Conservation (phyloP, 176 grass and related monocot species). For the Oryza longistaminata region DNA sequence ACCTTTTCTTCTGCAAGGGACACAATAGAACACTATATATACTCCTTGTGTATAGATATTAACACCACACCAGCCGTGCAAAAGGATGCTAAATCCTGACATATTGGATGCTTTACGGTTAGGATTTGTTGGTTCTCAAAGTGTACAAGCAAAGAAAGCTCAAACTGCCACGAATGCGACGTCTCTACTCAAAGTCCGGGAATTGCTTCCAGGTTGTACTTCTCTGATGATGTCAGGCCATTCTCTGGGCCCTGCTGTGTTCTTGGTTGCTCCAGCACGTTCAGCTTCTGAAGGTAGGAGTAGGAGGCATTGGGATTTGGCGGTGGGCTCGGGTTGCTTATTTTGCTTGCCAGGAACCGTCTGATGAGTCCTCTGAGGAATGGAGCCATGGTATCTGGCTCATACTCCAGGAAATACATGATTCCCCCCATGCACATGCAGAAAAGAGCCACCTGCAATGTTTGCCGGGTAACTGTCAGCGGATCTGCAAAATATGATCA, state of each 20-base stretch:
- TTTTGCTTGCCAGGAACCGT: slow-evolving; percentile 90
- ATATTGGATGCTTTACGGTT: not conserved
- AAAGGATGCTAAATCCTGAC: not conserved
- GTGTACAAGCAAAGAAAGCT: not conserved
- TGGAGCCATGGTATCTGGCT: slow-evolving; percentile 97
- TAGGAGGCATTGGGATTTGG: slow-evolving; percentile 61
- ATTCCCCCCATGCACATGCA: slow-evolving; percentile 97
- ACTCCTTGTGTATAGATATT: not conserved
- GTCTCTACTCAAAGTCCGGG: slow-evolving; percentile 77
- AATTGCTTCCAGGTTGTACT: slow-evolving; percentile 88
- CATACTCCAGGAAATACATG: slow-evolving; percentile 96
- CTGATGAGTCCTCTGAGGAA: slow-evolving; percentile 91
- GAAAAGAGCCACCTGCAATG: slow-evolving; percentile 86
- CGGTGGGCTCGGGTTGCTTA: slow-evolving; percentile 69
- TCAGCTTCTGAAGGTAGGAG: slow-evolving; percentile 65
- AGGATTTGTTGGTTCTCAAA: slow-evolving; percentile 4
- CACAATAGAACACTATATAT: slow-evolving; percentile 5
- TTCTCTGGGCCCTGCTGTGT: slow-evolving; percentile 32
- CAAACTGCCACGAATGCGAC: slow-evolving; percentile 12
- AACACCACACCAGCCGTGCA: not conserved
- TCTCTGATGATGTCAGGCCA: slow-evolving; percentile 42
- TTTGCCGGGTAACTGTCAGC: not conserved
- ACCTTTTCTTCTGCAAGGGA: not conserved
- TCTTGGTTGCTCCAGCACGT: slow-evolving; percentile 47
- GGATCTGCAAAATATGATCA: not conserved